Base-by-base conservation (phyloP, 371 early-diverging fungal genomes). In the Sanchytrium tribonematis region DNA sequence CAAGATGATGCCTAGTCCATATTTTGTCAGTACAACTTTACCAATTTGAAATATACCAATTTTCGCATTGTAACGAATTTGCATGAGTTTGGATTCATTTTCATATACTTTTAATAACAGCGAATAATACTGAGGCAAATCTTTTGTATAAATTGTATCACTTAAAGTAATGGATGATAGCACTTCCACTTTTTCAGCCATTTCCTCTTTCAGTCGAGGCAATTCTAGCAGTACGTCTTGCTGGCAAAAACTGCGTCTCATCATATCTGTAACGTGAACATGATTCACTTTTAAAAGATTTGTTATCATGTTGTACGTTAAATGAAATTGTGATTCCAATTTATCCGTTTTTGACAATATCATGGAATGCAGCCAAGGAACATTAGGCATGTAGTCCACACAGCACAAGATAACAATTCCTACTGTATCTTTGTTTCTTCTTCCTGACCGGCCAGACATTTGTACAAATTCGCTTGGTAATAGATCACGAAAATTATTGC, bases 401-500 rank as follows among this genome's bases (percentile, higher is more conserved):
- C 30, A 89, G 76, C 2, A 28, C 71, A 97, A 88, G 67, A 98
- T 88, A 0, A 98, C 97, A 31, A 89, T 82, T 30, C 99, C 99
- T 1, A 90, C 91, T 12, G 77, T 82, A 73, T 98, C 99, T 16
- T 93, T 80, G 29, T 97, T 97, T 80, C 98, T 88, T 73, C 99
- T 85, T 69, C 99, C 99, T 12, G 98, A 98, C 69, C 99, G 84
- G 0, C 99, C 99, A 22, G 91, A 89, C 99, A 98, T 98, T 82
- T 98, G 99, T 0, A 93, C 98, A 77, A 96, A 98, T 75, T 98
- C 99, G 70, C 93, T 88, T 22, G 93, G 90, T 31, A 88, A 72
- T 31, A 96, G 80, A 70, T 90, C 84, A 16, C 94, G 79, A 79
- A 91, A 90, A 28, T 76, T 78, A 67, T 79, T 83, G 29, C 93